phyloP scores from a whole-genome alignment of 2,329 filamentous ascomycete species.

The Coleophoma eucalyptorum region DNA sequence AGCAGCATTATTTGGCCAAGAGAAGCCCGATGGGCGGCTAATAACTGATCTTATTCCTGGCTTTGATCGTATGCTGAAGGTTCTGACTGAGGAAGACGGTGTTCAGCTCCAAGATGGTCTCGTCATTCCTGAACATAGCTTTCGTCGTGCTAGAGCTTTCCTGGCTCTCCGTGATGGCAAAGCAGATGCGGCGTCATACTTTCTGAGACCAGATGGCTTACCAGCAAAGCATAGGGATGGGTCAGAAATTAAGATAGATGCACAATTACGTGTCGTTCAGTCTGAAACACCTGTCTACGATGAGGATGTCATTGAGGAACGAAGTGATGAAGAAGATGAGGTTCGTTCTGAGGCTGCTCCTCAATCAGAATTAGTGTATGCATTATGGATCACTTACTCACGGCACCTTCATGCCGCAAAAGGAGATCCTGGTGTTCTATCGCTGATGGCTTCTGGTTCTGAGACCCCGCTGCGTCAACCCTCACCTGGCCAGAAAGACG shows the following conservation, averaged over 20 bases:
- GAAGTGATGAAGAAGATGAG: conserved; percentile 46
- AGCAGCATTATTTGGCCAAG: conserved; percentile 84
- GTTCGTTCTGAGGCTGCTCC: conserved; percentile 34
- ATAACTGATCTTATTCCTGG: conserved; percentile 80
- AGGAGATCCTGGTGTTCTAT: conserved; percentile 54
- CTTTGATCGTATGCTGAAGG: conserved; percentile 78
- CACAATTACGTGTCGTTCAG: conserved; percentile 94
- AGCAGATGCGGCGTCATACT: conserved; percentile 72
- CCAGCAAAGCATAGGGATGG: conserved; percentile 87
- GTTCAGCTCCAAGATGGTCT: conserved; percentile 86
- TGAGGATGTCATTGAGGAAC: conserved; percentile 62
- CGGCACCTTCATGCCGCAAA: conserved; percentile 80
- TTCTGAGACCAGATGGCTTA: conserved; percentile 80
- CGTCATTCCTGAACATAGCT: conserved; percentile 93
- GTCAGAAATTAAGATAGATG: conserved; percentile 86
- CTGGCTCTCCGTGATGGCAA: conserved; percentile 80
- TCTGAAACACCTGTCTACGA: conserved; percentile 67
- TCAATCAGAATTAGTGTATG: conserved; percentile 79
- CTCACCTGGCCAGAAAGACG: conserved; percentile 65
- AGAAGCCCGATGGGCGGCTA: conserved; percentile 73
- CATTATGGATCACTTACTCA: conserved; percentile 96
- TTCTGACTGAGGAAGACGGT: conserved; percentile 83
- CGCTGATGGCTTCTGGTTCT: conserved; percentile 58
- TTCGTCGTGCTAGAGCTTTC: conserved; percentile 82
- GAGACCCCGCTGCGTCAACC: conserved; percentile 75